Conservation (phyloP, 148 eudicot genomes). For the Chenopodium album region DNA sequence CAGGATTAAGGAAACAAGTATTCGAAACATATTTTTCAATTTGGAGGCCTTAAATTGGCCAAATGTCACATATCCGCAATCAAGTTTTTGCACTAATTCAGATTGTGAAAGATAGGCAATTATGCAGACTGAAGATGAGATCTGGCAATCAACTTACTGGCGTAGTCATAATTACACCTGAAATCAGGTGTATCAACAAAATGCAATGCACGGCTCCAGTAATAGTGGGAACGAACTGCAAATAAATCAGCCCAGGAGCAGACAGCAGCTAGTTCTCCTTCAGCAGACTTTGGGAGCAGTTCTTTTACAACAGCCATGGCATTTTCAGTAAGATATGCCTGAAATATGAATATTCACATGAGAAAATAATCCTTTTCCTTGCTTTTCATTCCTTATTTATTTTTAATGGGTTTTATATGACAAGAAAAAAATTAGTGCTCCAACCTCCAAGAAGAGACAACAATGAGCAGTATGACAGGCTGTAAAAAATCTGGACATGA, state of each 20-base stretch:
- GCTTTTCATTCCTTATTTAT: no score
- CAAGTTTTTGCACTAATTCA: background rate
- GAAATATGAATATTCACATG: background rate
- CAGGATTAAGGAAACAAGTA: background rate
- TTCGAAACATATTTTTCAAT: background rate
- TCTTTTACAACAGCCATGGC: constrained; percentile 60
- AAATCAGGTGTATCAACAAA: constrained; percentile 94
- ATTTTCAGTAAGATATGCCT: constrained; percentile 78
- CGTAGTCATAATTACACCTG: constrained; percentile 77
- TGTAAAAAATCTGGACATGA: no score
- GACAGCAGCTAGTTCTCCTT: constrained; percentile 79
- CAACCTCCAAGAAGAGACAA: no score
- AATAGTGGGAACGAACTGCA: constrained; percentile 60
- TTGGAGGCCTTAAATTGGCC: background rate
- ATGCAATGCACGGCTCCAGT: constrained; percentile 84
- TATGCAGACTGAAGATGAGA: background rate
- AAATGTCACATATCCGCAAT: no score
- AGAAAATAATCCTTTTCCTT: no score
- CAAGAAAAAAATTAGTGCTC: no score
- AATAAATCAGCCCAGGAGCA: constrained; percentile 86
- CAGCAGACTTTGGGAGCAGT: constrained; percentile 76
- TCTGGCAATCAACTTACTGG: constrained; percentile 50
- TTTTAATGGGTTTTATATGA: no score
- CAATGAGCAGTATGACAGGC: no score
- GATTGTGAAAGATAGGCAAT: background rate